These are phyloP conservation scores for Jamesozyma piceae DNA, from an alignment of 805 yeast genomes.

Conservation along the genomic window DNA sequence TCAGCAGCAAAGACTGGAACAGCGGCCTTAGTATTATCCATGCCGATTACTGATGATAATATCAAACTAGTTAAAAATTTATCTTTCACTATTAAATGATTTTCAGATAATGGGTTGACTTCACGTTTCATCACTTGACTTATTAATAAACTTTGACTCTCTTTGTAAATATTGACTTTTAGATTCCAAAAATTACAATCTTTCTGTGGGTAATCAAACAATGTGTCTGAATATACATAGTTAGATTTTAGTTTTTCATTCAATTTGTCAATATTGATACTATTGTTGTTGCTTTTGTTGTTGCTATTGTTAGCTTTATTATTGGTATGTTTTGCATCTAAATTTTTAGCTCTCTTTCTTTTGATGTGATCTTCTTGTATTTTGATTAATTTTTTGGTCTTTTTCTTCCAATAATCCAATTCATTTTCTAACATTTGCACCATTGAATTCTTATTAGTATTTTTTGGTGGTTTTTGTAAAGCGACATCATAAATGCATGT, in stretches of 20 bases:
- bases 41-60: conserved; percentile 19
- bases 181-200: conserved; percentile 5
- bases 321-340: no score
- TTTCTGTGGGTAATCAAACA: background rate
- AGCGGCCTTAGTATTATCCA: conserved; percentile 14
- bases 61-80: conserved; percentile 19
- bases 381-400: conserved; percentile 13
- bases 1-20: conserved; percentile 20
- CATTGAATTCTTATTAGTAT: conserved; percentile 26
- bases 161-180: conserved; percentile 15
- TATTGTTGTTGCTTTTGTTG: no score
- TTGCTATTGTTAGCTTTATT: no score
- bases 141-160: conserved; percentile 22
- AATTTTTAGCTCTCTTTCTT: background rate
- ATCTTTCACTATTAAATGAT: conserved; percentile 24
- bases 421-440: conserved; percentile 26
- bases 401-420: conserved; percentile 26
- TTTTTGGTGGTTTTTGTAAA: conserved; percentile 25
- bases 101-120: conserved; percentile 27
- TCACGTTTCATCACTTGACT: conserved; percentile 25
- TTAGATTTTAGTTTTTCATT: background rate
- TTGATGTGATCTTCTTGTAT: conserved; percentile 4
- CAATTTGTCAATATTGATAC: background rate
- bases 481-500: conserved; percentile 28
- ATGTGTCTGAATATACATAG: background rate